phyloP scores from a whole-genome alignment of 176 grass and related monocot genomes.

The Raddia distichophylla region DNA sequence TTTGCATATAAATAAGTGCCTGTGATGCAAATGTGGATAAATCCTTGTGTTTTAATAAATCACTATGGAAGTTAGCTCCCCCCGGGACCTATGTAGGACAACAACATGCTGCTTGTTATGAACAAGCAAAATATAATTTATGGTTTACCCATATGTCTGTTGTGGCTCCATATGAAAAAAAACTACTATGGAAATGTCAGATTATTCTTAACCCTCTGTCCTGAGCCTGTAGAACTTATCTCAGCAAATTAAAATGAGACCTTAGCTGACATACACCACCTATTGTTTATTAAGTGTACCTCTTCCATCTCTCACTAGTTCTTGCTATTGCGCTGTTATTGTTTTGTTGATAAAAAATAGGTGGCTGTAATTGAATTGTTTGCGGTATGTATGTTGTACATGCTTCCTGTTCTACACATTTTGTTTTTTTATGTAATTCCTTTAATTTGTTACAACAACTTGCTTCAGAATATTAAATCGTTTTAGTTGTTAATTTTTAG shows the following conservation, averaged over 20 bases:
- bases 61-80: neutral
- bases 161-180: neutral
- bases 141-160: neutral
- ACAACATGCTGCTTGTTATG: neutral
- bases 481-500: too few relatives aligned
- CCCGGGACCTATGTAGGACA: neutral
- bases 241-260: neutral
- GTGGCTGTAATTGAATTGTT: neutral
- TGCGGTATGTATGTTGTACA: neutral
- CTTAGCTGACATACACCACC: neutral
- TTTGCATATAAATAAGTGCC: neutral
- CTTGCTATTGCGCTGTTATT: slow-evolving; percentile 1
- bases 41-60: neutral
- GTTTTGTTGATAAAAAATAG: neutral
- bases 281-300: neutral
- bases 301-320: slow-evolving; percentile 12
- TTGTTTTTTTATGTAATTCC: neutral
- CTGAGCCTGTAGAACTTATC: neutral
- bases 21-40: neutral
- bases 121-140: neutral
- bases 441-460: neutral
- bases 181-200: neutral
- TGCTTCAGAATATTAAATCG: neutral
- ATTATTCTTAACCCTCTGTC: neutral
- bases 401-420: neutral